Conservation (phyloP, 2,329 filamentous ascomycete species). For the Hymenoscyphus albidus region DNA sequence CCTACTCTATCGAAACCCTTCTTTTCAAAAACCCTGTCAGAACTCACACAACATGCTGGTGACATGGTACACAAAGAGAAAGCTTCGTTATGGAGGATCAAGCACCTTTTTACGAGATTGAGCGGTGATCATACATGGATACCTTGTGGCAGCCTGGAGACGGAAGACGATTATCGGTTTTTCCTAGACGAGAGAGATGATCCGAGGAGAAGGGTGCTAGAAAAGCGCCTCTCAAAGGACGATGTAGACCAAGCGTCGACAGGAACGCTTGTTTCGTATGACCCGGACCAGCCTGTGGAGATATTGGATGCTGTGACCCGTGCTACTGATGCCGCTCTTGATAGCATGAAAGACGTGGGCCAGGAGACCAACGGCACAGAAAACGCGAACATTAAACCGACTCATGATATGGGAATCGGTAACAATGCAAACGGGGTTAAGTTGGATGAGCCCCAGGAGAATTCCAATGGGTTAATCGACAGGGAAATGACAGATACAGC, state of each 20-base stretch:
- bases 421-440: background rate
- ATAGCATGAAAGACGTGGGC: slow-evolving; percentile 7
- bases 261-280: slow-evolving; percentile 27
- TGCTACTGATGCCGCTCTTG: slow-evolving; percentile 6
- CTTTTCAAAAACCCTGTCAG: slow-evolving; percentile 66
- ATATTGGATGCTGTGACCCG: slow-evolving; percentile 17
- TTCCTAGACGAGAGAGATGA: slow-evolving; percentile 38
- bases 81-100: slow-evolving; percentile 67
- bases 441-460: background rate
- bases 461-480: slow-evolving; percentile 4
- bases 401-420: background rate
- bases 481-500: slow-evolving; percentile 1
- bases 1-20: slow-evolving; percentile 73
- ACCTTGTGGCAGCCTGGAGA: slow-evolving; percentile 56
- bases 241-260: slow-evolving; percentile 29
- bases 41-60: slow-evolving; percentile 65
- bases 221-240: slow-evolving; percentile 24
- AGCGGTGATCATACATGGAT: slow-evolving; percentile 71
- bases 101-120: slow-evolving; percentile 67
- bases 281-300: slow-evolving; percentile 15
- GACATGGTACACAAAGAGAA: slow-evolving; percentile 74
- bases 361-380: slow-evolving; percentile 1
- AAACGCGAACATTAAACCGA: background rate
- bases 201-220: slow-evolving; percentile 19
- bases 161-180: slow-evolving; percentile 51